Conservation (phyloP, 306 rosid species). For the Sphenostylis stenocarpa region DNA sequence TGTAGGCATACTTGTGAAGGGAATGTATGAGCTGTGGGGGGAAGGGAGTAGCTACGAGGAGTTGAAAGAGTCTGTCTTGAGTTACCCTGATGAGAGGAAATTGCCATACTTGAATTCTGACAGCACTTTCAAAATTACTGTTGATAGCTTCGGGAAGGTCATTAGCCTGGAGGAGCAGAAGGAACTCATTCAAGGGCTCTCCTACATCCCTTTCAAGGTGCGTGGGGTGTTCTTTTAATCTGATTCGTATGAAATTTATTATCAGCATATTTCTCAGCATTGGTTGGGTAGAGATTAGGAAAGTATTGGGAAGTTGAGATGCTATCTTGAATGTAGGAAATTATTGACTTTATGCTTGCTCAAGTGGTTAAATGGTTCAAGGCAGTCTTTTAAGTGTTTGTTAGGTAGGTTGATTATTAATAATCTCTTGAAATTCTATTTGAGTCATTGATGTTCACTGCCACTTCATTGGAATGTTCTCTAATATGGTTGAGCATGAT, state of each 20-base stretch:
- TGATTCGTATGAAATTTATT: background rate
- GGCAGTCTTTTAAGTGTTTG: background rate
- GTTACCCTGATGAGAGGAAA: constrained; percentile 73
- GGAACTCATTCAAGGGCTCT: constrained; percentile 65
- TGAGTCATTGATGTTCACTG: background rate
- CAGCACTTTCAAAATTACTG: constrained; percentile 80
- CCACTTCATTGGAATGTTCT: constrained; percentile 2
- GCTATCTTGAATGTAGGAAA: background rate
- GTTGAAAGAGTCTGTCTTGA: constrained; percentile 62
- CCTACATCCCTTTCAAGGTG: constrained; percentile 88
- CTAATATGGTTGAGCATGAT: background rate
- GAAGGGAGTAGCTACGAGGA: constrained; percentile 82
- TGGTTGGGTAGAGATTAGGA: background rate
- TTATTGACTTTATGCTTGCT: background rate
- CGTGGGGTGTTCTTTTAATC: constrained; percentile 41
- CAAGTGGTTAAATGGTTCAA: background rate
- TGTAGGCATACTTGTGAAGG: constrained; percentile 91
- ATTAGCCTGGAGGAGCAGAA: constrained; percentile 69
- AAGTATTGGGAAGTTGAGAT: background rate
- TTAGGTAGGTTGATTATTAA: background rate
- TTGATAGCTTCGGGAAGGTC: constrained; percentile 84
- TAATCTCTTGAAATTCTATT: background rate
- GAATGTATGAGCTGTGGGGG: constrained; percentile 95
- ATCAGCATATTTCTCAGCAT: background rate
- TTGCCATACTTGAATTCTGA: constrained; percentile 63